A percentile compares a stretch with the other conserved stretches of the same genome.
phyloP scores from a whole-genome alignment of 139 green algal species.

The Zygnema cylindricum region DNA sequence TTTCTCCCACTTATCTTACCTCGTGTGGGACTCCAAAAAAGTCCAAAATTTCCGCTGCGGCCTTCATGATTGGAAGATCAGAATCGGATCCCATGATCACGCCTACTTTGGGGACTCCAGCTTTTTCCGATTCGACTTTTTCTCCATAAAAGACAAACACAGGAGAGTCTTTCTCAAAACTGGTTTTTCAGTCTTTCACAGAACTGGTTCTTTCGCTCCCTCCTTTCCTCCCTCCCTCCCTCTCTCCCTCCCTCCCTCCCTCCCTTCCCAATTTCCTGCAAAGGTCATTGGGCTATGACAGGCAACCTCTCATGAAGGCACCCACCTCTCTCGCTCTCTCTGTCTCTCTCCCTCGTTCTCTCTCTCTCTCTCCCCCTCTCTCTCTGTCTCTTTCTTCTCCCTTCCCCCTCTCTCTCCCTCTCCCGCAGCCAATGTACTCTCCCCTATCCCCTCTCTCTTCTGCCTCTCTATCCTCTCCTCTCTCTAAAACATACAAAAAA shows the following conservation, averaged over 20 bases:
- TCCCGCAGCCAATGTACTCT: background rate
- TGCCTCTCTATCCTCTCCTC: too few species aligned
- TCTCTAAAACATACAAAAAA: conserved; percentile 2
- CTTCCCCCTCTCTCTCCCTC: background rate
- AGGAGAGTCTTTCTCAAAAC: too few species aligned
- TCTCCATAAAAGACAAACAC: background rate
- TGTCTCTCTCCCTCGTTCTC: too few species aligned
- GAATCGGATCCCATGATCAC: conserved; percentile 99
- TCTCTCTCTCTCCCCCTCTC: background rate
- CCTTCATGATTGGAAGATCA: conserved; percentile 92
- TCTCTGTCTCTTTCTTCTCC: background rate
- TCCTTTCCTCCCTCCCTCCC: background rate
- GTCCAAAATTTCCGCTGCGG: conserved; percentile 72
- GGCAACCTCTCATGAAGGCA: too few species aligned
- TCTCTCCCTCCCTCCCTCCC: background rate
- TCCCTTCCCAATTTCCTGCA: too few species aligned
- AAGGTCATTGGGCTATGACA: too few species aligned
- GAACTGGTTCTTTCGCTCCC: background rate
- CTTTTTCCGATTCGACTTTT: background rate
- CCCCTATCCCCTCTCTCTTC: background rate
- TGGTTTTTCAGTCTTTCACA: too few species aligned
- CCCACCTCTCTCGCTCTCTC: too few species aligned
- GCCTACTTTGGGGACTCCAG: conserved; percentile 70
- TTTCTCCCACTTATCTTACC: conserved; percentile 61
- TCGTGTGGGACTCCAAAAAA: conserved; percentile 63